phyloP scores from a whole-genome alignment of 2,329 filamentous ascomycete species.

The Aspergillus quadrilineatus region DNA sequence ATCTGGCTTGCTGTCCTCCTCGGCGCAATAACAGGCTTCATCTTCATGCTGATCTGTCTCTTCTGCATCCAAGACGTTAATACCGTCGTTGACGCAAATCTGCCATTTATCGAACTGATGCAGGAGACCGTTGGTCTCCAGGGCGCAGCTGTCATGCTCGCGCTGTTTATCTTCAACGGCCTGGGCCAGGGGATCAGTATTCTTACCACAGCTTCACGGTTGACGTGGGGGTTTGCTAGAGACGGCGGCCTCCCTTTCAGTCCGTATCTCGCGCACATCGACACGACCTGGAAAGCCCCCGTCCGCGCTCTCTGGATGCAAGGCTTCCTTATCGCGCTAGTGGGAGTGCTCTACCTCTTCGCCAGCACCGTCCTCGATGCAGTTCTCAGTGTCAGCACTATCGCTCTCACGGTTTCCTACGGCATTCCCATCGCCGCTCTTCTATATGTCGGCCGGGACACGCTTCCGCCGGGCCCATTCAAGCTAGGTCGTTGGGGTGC shows the following conservation, averaged over 20 bases:
- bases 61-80: constrained; percentile 53
- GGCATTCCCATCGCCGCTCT: constrained; percentile 52
- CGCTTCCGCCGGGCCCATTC: constrained; percentile 49
- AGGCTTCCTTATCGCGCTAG: constrained; percentile 45
- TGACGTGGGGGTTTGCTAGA: constrained; percentile 57
- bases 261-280: constrained; percentile 46
- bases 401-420: constrained; percentile 56
- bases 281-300: constrained; percentile 54
- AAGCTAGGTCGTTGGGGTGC: constrained; percentile 46
- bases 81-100: constrained; percentile 42
- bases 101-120: constrained; percentile 54
- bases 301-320: constrained; percentile 55
- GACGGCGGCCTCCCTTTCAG: constrained; percentile 52
- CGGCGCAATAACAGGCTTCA: constrained; percentile 51
- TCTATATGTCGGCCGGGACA: constrained; percentile 53
- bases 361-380: constrained; percentile 55
- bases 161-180: constrained; percentile 58
- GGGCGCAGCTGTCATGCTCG: constrained; percentile 52
- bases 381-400: constrained; percentile 57
- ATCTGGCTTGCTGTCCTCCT: constrained; percentile 55
- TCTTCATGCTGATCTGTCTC: constrained; percentile 55
- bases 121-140: constrained; percentile 41
- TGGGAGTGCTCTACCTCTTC: constrained; percentile 59
- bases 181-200: constrained; percentile 55
- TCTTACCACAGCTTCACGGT: constrained; percentile 52